phyloP scores from a whole-genome alignment of 1,284 basidiomycete species.

The Hymenochaete sp. region DNA sequence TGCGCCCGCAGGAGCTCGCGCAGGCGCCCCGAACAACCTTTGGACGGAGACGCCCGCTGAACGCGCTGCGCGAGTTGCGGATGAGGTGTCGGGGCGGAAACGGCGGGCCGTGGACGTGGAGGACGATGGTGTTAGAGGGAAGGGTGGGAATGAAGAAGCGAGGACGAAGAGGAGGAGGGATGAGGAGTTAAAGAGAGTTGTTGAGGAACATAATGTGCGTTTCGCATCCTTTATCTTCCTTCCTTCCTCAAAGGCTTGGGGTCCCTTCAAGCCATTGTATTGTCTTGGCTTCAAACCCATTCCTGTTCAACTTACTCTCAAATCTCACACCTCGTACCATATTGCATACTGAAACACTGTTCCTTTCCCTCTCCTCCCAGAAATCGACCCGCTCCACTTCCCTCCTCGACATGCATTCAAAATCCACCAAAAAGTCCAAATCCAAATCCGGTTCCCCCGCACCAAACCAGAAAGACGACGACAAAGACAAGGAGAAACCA shows the following conservation, averaged over 20 bases:
- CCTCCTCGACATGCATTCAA: conserved; percentile 66
- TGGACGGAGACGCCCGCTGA: conserved; percentile 95
- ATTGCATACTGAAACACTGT: neutral
- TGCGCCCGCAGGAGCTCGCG: conserved; percentile 35
- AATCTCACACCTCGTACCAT: neutral
- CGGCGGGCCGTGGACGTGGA: conserved; percentile 54
- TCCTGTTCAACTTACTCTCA: neutral
- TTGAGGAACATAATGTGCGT: conserved; percentile 76
- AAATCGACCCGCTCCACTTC: conserved; percentile 56
- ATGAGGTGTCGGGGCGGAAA: conserved; percentile 81
- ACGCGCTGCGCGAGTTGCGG: conserved; percentile 72
- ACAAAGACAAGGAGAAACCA: conserved; percentile 39
- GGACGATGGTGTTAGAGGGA: conserved; percentile 24
- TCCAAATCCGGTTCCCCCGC: conserved; percentile 20
- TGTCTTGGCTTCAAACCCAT: neutral
- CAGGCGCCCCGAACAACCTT: conserved; percentile 45
- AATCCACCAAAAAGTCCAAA: neutral
- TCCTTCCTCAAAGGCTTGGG: conserved; percentile 2
- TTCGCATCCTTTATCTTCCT: conserved; percentile 5
- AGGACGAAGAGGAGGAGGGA: conserved; percentile 45
- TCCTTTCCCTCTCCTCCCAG: conserved; percentile 29
- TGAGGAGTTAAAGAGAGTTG: conserved; percentile 55
- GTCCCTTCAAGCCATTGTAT: neutral
- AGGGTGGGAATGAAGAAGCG: conserved; percentile 30
- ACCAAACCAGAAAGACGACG: no score